Conservation (phyloP, 805 yeast species). For the Sugiyamaella mastotermitis region DNA sequence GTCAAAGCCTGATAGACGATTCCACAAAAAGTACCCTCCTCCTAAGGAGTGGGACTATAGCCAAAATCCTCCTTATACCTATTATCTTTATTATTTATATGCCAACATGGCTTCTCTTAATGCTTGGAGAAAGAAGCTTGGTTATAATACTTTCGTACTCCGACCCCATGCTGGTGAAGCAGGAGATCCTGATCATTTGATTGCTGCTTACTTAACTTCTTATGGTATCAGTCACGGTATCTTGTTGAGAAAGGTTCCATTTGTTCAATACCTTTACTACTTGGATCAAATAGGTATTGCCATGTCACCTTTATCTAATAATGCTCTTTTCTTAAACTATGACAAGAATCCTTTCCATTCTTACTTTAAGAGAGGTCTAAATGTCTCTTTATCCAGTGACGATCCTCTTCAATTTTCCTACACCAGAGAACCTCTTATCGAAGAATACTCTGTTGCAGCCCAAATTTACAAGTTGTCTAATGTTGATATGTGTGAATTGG, state of each 20-base stretch:
- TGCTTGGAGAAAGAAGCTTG: conserved; percentile 68
- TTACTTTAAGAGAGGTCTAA: conserved; percentile 88
- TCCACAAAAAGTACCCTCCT: conserved; percentile 77
- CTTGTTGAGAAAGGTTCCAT: conserved; percentile 85
- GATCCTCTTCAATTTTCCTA: conserved; percentile 97
- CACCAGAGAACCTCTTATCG: conserved; percentile 95
- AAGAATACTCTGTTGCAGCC: conserved; percentile 97
- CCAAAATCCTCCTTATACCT: conserved; percentile 95
- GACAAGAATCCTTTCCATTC: conserved; percentile 94
- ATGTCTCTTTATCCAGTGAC: conserved; percentile 91
- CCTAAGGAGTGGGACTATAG: conserved; percentile 75
- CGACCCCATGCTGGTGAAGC: conserved; percentile 99
- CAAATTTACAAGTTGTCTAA: conserved; percentile 91
- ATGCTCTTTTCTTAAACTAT: conserved; percentile 90
- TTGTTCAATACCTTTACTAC: conserved; percentile 87
- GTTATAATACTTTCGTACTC: conserved; percentile 83
- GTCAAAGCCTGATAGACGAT: conserved; percentile 79
- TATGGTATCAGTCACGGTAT: conserved; percentile 97
- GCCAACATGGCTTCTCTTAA: conserved; percentile 84
- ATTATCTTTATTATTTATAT: conserved; percentile 83
- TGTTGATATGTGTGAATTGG: conserved; percentile 97
- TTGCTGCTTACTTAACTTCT: conserved; percentile 80
- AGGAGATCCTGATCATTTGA: conserved; percentile 98
- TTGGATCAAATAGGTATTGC: conserved; percentile 95
- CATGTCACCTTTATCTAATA: conserved; percentile 96